Conservation (phyloP, 331 rosid species). For the Telfairia occidentalis region DNA sequence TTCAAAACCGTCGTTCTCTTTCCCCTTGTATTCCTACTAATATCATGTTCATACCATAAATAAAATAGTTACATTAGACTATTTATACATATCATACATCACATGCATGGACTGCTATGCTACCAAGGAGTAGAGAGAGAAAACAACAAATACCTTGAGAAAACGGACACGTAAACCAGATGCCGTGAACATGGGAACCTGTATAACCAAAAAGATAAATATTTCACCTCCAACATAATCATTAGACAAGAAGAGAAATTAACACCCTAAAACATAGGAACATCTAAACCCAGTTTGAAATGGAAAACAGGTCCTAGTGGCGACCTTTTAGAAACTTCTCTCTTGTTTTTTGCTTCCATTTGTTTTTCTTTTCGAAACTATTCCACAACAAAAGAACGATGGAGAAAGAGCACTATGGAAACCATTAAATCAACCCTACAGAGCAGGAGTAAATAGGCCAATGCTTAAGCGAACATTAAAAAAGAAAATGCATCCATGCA, state of each 20-base stretch:
- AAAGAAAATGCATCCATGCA: not conserved
- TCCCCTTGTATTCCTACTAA: not conserved
- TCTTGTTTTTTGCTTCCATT: not conserved
- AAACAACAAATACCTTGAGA: slow-evolving; percentile 52
- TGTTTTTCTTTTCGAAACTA: not conserved
- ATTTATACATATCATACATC: not conserved
- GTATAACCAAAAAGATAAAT: slow-evolving; percentile 14
- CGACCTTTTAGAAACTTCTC: not conserved
- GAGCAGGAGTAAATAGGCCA: not conserved
- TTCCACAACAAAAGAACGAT: not conserved
- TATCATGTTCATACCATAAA: not conserved
- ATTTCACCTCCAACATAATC: not conserved
- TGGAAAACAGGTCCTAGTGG: not conserved
- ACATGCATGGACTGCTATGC: not conserved
- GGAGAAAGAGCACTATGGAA: not conserved
- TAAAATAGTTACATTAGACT: not conserved
- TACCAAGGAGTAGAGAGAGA: not conserved
- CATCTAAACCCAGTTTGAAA: not conserved
- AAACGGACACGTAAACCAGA: slow-evolving; percentile 93
- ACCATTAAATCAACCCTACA: not conserved
- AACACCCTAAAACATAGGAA: not conserved
- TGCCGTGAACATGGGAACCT: slow-evolving; percentile 99
- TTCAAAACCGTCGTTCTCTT: not conserved
- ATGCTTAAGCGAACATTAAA: not conserved
- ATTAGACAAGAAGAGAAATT: not conserved